Conservation (phyloP, 2,329 filamentous ascomycete genomes). For the Madurella fahalii region DNA sequence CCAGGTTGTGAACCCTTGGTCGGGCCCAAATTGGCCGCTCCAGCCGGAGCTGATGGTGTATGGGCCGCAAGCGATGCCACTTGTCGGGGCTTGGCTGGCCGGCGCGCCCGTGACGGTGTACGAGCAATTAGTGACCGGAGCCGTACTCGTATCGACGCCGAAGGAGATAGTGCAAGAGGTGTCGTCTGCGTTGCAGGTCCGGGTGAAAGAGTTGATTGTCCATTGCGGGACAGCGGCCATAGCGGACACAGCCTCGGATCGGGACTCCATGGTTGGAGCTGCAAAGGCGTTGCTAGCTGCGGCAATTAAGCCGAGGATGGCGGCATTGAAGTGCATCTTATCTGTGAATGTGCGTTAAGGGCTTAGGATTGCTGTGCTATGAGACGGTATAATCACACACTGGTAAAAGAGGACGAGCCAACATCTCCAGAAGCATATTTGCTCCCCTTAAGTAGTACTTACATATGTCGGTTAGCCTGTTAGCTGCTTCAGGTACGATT, state of each 20-base stretch:
- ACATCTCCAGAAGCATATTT: no score
- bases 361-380: no score
- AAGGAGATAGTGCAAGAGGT: conserved; percentile 41
- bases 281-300: conserved; percentile 13
- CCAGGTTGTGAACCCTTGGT: conserved; percentile 36
- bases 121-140: conserved; percentile 22
- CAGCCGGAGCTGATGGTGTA: conserved; percentile 34
- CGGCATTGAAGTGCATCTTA: conserved; percentile 20
- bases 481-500: no score
- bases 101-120: conserved; percentile 23
- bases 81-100: conserved; percentile 16
- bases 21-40: conserved; percentile 35
- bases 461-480: no score
- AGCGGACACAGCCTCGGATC: conserved; percentile 16
- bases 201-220: conserved; percentile 38
- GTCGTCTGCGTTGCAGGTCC: conserved; percentile 37
- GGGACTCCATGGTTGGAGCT: conserved; percentile 10
- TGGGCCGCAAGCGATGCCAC: conserved; percentile 26
- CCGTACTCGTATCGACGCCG: conserved; percentile 34
- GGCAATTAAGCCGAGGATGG: conserved; percentile 18
- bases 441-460: no score
- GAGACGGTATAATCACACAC: no score
- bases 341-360: no score
- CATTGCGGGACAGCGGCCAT: conserved; percentile 28
- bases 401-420: no score